Percentiles rank a stretch among this genome's conserved stretches.
Conservation (phyloP, 208 protist genomes). For the Crithidia thermophila region DNA sequence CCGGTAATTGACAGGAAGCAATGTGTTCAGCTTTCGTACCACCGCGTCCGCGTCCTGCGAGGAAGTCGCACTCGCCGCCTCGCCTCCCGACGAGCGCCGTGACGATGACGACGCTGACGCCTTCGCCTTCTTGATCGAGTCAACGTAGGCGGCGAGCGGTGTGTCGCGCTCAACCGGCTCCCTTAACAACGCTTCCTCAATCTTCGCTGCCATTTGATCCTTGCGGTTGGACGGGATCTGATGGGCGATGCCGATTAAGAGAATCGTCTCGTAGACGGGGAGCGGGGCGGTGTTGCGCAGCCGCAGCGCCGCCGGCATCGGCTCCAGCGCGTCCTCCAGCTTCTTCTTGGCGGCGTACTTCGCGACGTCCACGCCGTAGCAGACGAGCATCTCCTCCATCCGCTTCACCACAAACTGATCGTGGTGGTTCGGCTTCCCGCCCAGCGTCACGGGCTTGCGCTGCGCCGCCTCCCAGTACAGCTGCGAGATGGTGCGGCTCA, state of each 20-base stretch:
- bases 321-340: conserved; percentile 18
- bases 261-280: conserved; percentile 46
- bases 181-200: conserved; percentile 18
- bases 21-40: background rate
- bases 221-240: conserved; percentile 31
- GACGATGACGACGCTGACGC: conserved; percentile 1
- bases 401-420: conserved; percentile 59
- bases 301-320: conserved; percentile 28
- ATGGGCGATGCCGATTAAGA: conserved; percentile 46
- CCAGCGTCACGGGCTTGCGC: conserved; percentile 44
- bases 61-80: background rate
- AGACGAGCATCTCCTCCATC: conserved; percentile 47
- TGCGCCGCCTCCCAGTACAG: conserved; percentile 71
- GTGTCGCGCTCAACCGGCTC: conserved; percentile 13
- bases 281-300: conserved; percentile 50
- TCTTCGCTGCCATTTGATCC: conserved; percentile 27
- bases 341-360: conserved; percentile 45
- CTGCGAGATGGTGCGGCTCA: conserved; percentile 13
- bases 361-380: conserved; percentile 30
- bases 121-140: background rate
- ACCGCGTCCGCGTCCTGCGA: background rate
- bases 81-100: background rate
- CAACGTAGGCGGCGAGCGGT: conserved; percentile 16
- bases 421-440: conserved; percentile 45
- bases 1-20: conserved; percentile 20